phyloP scores from a whole-genome alignment of 768 basidiomycete species.

The Clitopilus hobsonii region DNA sequence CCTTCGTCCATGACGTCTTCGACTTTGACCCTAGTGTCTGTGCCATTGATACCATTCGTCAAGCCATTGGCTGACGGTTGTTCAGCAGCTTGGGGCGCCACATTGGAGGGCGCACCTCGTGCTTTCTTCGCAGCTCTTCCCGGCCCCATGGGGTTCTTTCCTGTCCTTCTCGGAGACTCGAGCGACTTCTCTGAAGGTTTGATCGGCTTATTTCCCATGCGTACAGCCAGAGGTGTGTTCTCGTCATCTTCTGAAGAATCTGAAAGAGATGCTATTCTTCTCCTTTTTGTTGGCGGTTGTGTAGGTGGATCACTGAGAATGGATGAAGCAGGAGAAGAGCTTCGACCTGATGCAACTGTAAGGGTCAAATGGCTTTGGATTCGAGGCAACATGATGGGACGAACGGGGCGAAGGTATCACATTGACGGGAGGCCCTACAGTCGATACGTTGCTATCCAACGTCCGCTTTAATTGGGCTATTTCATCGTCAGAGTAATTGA shows the following conservation, averaged over 20 bases:
- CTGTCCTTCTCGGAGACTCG: conserved; percentile 35
- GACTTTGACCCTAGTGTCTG: conserved; percentile 54
- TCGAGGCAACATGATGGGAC: conserved; percentile 12
- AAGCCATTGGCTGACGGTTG: conserved; percentile 33
- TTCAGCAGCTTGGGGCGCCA: conserved; percentile 29
- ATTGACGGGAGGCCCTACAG: conserved; percentile 33
- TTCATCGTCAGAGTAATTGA: conserved; percentile 68
- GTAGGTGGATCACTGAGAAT: conserved; percentile 40
- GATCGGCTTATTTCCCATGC: conserved; percentile 52
- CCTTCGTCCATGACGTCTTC: conserved; percentile 80
- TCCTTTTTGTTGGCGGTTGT: conserved; percentile 44
- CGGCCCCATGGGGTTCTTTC: conserved; percentile 48
- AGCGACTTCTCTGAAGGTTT: conserved; percentile 32
- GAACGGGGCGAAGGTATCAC: not conserved
- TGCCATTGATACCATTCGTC: conserved; percentile 40
- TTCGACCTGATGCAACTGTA: not conserved
- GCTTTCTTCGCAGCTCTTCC: conserved; percentile 53
- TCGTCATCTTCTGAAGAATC: conserved; percentile 37
- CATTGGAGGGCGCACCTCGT: conserved; percentile 46
- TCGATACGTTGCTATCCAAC: conserved; percentile 52
- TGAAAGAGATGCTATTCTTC: conserved; percentile 47
- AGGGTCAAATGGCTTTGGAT: not conserved
- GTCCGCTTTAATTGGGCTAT: conserved; percentile 67
- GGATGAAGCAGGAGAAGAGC: conserved; percentile 38
- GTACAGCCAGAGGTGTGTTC: not conserved